These are phyloP conservation scores for Salmacisia buchloeana DNA, from an alignment of 1,284 basidiomycete genomes.

Conservation along the genomic window DNA sequence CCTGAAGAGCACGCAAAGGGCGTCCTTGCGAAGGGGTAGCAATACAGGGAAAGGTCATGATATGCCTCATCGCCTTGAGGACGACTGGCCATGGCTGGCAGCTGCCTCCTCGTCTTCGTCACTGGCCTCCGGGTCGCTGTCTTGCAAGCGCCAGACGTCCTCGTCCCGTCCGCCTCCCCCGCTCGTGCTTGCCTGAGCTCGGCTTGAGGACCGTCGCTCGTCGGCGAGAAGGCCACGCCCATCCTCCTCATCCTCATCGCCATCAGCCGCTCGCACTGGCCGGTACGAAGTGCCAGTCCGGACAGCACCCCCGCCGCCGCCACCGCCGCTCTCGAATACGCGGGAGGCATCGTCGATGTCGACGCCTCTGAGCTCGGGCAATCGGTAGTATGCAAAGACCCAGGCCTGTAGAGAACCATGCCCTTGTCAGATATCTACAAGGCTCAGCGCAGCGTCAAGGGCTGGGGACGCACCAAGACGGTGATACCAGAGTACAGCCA, in stretches of 20 bases:
- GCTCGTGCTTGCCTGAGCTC: neutral
- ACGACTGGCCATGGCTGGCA: no score
- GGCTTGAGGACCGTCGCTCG: no score
- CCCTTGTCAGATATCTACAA: neutral
- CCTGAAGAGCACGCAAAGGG: no score
- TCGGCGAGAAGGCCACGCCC: neutral
- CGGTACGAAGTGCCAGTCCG: neutral
- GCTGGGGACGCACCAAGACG: constrained; percentile 8
- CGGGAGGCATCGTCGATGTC: constrained; percentile 12
- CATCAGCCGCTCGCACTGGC: neutral
- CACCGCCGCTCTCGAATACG: constrained; percentile 3
- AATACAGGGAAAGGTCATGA: no score
- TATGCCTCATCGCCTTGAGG: no score
- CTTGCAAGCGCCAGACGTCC: neutral
- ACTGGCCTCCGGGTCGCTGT: neutral
- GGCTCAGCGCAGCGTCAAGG: neutral
- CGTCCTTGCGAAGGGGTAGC: no score
- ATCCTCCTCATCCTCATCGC: neutral
- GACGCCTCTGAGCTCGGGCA: constrained; percentile 25
- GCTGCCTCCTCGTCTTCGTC: neutral
- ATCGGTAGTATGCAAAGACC: constrained; percentile 26
- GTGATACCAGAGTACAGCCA: constrained; percentile 25
- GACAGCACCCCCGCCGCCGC: neutral
- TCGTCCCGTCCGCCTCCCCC: neutral
- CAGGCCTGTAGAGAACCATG: constrained; percentile 19